These are phyloP conservation scores for Paraconiothyrium brasiliense DNA, from an alignment of 2,329 filamentous ascomycete species.

Conservation along the genomic window DNA sequence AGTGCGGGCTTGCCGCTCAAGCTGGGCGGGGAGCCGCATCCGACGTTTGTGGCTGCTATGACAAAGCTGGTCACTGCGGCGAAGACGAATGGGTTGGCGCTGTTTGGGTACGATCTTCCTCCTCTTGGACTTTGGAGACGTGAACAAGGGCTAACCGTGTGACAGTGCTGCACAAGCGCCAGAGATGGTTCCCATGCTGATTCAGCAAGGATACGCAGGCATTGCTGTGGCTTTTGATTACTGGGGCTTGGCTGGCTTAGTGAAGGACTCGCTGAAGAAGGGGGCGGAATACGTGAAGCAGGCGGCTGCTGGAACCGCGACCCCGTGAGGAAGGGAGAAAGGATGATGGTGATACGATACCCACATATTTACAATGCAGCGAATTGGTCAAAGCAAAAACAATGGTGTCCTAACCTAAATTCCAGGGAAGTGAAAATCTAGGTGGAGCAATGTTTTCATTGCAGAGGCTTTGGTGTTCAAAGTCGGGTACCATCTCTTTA, in stretches of 20 bases:
- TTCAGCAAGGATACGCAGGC: constrained; percentile 30
- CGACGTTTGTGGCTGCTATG: constrained; percentile 30
- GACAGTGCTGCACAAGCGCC: constrained; percentile 29
- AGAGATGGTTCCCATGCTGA: constrained; percentile 32
- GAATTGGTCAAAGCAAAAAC: not conserved
- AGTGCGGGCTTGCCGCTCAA: constrained; percentile 33
- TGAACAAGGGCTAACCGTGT: not conserved
- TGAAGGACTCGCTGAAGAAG: constrained; percentile 26
- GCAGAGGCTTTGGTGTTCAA: too few species aligned
- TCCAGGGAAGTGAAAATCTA: too few species aligned
- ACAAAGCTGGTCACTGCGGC: constrained; percentile 32
- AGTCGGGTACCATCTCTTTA: too few species aligned
- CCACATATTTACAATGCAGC: not conserved
- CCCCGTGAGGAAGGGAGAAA: not conserved
- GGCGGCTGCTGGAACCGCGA: constrained; percentile 24
- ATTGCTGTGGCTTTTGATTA: constrained; percentile 38
- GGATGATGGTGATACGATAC: not conserved
- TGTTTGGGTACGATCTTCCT: constrained; percentile 29
- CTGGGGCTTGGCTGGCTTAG: constrained; percentile 33
- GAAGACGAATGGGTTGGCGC: constrained; percentile 32
- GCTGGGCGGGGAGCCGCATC: constrained; percentile 29
- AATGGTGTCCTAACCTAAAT: too few species aligned
- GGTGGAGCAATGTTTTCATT: too few species aligned
- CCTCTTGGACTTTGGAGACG: not conserved
- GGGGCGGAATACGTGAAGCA: constrained; percentile 31